These are phyloP conservation scores for Metschnikowia vanudenii DNA, from an alignment of 805 yeast species.

Conservation along the genomic window DNA sequence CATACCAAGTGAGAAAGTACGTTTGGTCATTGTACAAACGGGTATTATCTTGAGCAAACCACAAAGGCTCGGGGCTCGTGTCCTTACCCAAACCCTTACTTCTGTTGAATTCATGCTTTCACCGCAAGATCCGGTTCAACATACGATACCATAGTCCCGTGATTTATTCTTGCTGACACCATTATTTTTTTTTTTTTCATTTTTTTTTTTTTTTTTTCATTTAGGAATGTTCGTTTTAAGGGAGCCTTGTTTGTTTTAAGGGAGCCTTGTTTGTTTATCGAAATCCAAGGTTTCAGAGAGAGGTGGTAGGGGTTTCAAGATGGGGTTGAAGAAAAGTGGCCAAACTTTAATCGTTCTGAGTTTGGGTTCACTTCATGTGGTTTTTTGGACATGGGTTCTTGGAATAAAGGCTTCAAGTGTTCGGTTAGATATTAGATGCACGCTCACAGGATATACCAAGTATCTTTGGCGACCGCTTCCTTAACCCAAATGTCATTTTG, in stretches of 20 bases:
- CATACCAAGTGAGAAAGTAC: slow-evolving; percentile 80
- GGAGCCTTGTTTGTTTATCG: slow-evolving; percentile 69
- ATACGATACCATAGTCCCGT: slow-evolving; percentile 69
- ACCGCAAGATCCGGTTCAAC: slow-evolving; percentile 76
- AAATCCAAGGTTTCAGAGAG: slow-evolving; percentile 83
- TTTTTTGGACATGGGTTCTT: no score
- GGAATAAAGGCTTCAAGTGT: no score
- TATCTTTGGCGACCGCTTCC: no score
- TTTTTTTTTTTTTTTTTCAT: no score
- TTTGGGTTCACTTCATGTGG: no score
- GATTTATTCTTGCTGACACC: slow-evolving; percentile 63
- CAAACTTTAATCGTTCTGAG: no score
- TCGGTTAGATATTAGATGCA: no score
- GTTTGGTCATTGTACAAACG: slow-evolving; percentile 58
- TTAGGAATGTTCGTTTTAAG: no score
- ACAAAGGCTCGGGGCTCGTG: slow-evolving; percentile 70
- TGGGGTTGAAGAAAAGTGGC: no score
- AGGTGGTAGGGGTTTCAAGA: no score
- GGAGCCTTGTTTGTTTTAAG: slow-evolving; percentile 81
- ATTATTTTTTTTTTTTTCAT: slow-evolving; percentile 67
- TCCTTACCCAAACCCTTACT: slow-evolving; percentile 61
- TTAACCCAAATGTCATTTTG: no score
- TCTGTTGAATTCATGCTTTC: slow-evolving; percentile 75
- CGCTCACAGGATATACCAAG: no score
- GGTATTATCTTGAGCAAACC: slow-evolving; percentile 69